phyloP scores from a whole-genome alignment of 495 filamentous ascomycete species.

The Aspergillus diversus region DNA sequence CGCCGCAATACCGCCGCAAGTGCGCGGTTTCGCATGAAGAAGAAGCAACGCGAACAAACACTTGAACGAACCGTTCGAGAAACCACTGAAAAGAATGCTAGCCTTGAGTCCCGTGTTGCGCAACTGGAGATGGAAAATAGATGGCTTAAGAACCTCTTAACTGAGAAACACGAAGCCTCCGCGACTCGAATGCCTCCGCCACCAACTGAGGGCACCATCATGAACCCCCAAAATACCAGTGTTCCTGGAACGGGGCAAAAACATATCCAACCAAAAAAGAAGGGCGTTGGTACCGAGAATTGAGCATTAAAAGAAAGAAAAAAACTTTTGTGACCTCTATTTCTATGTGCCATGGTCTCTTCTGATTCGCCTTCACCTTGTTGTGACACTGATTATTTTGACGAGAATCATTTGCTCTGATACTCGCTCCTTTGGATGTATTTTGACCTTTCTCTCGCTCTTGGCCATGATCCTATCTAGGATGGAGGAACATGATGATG shows the following conservation, averaged over 20 bases:
- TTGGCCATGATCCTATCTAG: slow-evolving; percentile 11
- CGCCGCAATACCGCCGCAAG: slow-evolving; percentile 94
- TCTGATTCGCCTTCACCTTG: neutral
- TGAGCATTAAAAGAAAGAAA: slow-evolving; percentile 33
- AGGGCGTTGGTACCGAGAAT: slow-evolving; percentile 49
- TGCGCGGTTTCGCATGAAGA: slow-evolving; percentile 96
- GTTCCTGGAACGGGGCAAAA: slow-evolving; percentile 39
- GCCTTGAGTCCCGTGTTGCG: slow-evolving; percentile 78
- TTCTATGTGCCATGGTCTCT: slow-evolving; percentile 8
- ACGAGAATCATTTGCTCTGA: slow-evolving; percentile 19
- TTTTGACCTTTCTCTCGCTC: slow-evolving; percentile 4
- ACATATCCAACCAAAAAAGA: slow-evolving; percentile 54
- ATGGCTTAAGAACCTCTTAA: slow-evolving; percentile 92
- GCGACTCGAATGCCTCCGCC: slow-evolving; percentile 35
- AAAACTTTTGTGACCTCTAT: slow-evolving; percentile 1
- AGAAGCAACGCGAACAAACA: slow-evolving; percentile 96
- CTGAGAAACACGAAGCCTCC: slow-evolving; percentile 75
- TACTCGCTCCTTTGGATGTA: slow-evolving; percentile 6
- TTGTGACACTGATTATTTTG: slow-evolving; percentile 15
- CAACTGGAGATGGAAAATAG: slow-evolving; percentile 94
- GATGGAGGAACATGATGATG: slow-evolving; percentile 31
- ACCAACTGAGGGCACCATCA: slow-evolving; percentile 31
- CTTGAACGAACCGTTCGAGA: slow-evolving; percentile 91
- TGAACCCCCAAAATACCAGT: slow-evolving; percentile 30
- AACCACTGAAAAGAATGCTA: slow-evolving; percentile 79